phyloP scores from a whole-genome alignment of 2,329 filamentous ascomycete genomes.

The Colletotrichum limetticola region DNA sequence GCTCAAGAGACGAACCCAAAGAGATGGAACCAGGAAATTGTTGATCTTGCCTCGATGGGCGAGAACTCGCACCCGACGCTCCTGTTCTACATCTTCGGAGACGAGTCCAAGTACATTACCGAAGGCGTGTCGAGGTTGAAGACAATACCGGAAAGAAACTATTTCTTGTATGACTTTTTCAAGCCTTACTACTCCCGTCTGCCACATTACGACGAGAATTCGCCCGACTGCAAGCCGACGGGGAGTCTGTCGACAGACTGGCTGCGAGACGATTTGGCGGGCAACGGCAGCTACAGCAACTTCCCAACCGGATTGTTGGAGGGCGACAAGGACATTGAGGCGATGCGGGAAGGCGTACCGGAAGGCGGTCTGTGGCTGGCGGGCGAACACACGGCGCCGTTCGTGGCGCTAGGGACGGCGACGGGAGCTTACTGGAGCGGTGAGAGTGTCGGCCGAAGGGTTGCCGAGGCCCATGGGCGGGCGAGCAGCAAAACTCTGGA shows the following conservation, averaged over 20 bases:
- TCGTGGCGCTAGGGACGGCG: slow-evolving; percentile 87
- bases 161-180: slow-evolving; percentile 74
- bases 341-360: slow-evolving; percentile 70
- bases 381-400: slow-evolving; percentile 90
- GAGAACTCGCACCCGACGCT: slow-evolving; percentile 79
- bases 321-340: slow-evolving; percentile 78
- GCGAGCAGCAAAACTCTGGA: slow-evolving; percentile 8
- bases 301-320: slow-evolving; percentile 80
- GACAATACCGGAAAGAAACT: slow-evolving; percentile 59
- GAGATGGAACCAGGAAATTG: slow-evolving; percentile 79
- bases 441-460: slow-evolving; percentile 77
- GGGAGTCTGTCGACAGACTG: slow-evolving; percentile 78
- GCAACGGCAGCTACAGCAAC: slow-evolving; percentile 85
- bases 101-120: slow-evolving; percentile 67
- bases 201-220: slow-evolving; percentile 69
- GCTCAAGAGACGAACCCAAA: slow-evolving; percentile 68
- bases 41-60: slow-evolving; percentile 79
- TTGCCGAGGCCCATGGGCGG: slow-evolving; percentile 63
- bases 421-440: slow-evolving; percentile 95
- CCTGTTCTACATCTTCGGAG: slow-evolving; percentile 83
- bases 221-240: slow-evolving; percentile 69
- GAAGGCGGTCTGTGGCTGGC: slow-evolving; percentile 83
- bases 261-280: slow-evolving; percentile 82
- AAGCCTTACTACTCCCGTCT: slow-evolving; percentile 81
- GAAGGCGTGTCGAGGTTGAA: slow-evolving; percentile 52